Evolutionary conservation across 2,329 filamentous ascomycete genomes (phyloP), one percentile per base, ranked within the genome.

Genomic region (Capronia americana): DNA sequence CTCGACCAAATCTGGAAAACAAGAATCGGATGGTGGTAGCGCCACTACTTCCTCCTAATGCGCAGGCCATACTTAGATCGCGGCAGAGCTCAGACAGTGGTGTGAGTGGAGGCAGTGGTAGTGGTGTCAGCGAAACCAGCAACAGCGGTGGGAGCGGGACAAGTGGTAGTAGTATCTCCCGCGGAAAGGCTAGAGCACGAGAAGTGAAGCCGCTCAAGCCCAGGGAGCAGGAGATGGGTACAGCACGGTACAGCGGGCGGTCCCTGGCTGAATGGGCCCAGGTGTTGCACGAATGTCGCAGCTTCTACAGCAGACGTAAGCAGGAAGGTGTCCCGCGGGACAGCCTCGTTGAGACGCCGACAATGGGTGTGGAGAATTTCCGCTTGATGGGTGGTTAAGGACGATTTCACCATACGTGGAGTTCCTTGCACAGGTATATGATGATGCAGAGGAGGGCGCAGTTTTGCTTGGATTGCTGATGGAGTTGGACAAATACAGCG

Each of bases 241-340:
- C 77, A 34, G 85, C 85, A 67, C 84, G 83, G 65, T 89, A 89
- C 74, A 82, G 83, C n/a, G 87, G 87, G 17, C 82, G 87, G 46
- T 86, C 87, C 11, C 80, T 90, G 44, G 87, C 87, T 1, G 87
- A 90, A 75, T 90, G 87, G 87, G 82, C 82, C 2, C 80, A 87
- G 57, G 81, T 89, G 32, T 83, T 88, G 8, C 81, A 82, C 26
- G 87, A 90, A 72, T 88, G 85, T 71, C 85, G 88, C 72, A 86
- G 84, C 70, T 89, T 89, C 77, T 88, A 88, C 70, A 83, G 87
- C 63, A 79, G 87, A 64, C 79, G 87, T 68, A 86, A 84, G 72
- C 83, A 84, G 57, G 87, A 89, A 74, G 87, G 87, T 23, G 86
- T 89, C 20, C 85, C 86, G 2, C 76, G 75, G 32, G 84, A 87